phyloP scores from a whole-genome alignment of 2,329 filamentous ascomycete species.

The Nakataea oryzae region DNA sequence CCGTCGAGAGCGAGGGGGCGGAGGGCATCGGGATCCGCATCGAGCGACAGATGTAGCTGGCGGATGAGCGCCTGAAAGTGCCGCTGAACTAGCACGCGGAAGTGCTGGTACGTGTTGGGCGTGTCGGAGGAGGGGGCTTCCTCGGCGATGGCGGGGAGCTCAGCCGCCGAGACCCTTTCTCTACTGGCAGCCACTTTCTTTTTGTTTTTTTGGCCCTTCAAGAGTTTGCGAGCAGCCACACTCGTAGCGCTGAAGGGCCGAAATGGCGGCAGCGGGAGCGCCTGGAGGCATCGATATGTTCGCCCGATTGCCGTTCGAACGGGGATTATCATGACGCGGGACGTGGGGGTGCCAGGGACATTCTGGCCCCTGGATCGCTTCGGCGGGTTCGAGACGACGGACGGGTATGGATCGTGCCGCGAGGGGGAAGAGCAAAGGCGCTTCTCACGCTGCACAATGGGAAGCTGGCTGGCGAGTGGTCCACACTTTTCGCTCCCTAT shows the following conservation, averaged over 20 bases:
- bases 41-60: conserved; percentile 9
- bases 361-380: not conserved
- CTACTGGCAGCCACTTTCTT: too few relatives aligned
- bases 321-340: not conserved
- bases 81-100: conserved; percentile 14
- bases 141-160: not conserved
- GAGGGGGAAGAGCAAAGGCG: too few relatives aligned
- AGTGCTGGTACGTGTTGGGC: conserved; percentile 13
- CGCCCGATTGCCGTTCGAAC: not conserved
- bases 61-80: conserved; percentile 25
- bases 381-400: not conserved
- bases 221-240: not conserved
- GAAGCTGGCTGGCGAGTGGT: not conserved
- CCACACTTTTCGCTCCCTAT: not conserved
- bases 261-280: not conserved
- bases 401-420: not conserved
- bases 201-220: not conserved
- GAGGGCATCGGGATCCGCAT: not conserved
- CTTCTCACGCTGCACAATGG: not conserved
- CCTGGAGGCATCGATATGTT: not conserved
- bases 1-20: conserved; percentile 21
- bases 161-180: too few relatives aligned
- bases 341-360: not conserved
- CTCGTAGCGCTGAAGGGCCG: not conserved
- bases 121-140: too few relatives aligned